These are phyloP conservation scores for Paracoccidioides brasiliensis DNA, from an alignment of 2,329 filamentous ascomycete species.

Conservation along the genomic window DNA sequence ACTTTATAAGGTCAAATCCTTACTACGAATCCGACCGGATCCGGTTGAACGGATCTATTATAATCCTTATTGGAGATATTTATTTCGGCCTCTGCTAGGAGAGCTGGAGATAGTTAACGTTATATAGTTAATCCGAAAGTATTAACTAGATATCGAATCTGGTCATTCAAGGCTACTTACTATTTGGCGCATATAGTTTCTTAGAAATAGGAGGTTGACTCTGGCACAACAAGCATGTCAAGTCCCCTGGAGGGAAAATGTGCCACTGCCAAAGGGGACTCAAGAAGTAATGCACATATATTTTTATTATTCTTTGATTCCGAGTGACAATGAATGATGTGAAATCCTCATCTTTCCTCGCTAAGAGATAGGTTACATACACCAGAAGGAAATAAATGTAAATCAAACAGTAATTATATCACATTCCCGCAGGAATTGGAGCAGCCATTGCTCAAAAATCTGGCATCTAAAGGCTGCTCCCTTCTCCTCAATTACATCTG, in stretches of 20 bases:
- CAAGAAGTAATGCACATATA: constrained; percentile 45
- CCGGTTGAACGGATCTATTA: too few relatives aligned
- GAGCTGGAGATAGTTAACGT: too few relatives aligned
- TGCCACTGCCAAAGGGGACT: constrained; percentile 66
- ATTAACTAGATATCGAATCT: too few relatives aligned
- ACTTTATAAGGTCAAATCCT: too few relatives aligned
- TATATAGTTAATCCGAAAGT: too few relatives aligned
- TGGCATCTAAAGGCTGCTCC: constrained; percentile 59
- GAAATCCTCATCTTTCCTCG: not conserved
- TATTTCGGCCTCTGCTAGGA: too few relatives aligned
- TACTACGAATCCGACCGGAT: too few relatives aligned
- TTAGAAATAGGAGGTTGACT: too few relatives aligned
- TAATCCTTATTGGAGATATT: too few relatives aligned
- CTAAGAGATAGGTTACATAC: not conserved
- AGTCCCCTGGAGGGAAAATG: constrained; percentile 54
- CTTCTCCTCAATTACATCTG: constrained; percentile 62
- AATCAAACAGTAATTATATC: not conserved
- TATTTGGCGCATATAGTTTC: too few relatives aligned
- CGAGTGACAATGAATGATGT: too few relatives aligned
- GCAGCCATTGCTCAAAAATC: constrained; percentile 51
- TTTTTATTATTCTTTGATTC: not conserved
- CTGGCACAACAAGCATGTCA: not conserved
- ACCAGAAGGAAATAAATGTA: constrained; percentile 4
- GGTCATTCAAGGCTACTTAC: too few relatives aligned
- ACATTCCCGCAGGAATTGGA: constrained; percentile 52